Percentiles rank a stretch among this genome's conserved stretches.
These are phyloP conservation scores for Zostera marina DNA, from an alignment of 116 monocot species.

Conservation along the genomic window DNA sequence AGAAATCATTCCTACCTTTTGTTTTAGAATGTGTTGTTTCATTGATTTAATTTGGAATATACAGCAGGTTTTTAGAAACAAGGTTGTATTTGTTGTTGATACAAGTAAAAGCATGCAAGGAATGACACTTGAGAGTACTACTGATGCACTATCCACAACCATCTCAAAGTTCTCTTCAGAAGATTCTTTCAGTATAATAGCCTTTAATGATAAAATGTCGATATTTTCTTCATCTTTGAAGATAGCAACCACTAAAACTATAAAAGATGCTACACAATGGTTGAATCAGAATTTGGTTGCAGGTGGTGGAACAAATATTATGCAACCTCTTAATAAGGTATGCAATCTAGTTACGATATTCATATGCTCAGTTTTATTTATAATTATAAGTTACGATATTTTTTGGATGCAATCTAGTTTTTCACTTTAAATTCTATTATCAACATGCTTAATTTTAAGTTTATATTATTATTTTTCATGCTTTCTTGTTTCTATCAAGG, in stretches of 20 bases:
- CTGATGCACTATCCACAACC: conserved; percentile 38
- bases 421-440: conserved; percentile 1
- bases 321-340: conserved; percentile 71
- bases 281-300: conserved; percentile 53
- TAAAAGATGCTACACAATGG: conserved; percentile 59
- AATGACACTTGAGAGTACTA: conserved; percentile 64
- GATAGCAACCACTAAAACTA: conserved; percentile 30
- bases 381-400: background rate
- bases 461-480: conserved; percentile 3
- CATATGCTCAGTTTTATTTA: background rate
- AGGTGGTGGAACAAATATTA: conserved; percentile 61
- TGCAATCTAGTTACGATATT: too few species aligned
- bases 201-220: conserved; percentile 54
- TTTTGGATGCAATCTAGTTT: background rate
- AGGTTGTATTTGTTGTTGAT: conserved; percentile 82
- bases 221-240: conserved; percentile 68
- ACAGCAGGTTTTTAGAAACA: conserved; percentile 63
- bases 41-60: conserved; percentile 6
- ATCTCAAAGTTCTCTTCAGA: conserved; percentile 42
- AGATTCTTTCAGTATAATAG: conserved; percentile 70
- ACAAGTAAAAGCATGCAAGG: conserved; percentile 90
- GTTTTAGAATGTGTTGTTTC: background rate
- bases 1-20: background rate
- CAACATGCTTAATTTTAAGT: too few species aligned
- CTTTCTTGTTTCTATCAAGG: conserved; percentile 24